A percentile compares a stretch with the other conserved stretches of the same genome.
Evolutionary conservation across 768 basidiomycete species (phyloP).

Genomic region (Kwoniella heveanensis): DNA sequence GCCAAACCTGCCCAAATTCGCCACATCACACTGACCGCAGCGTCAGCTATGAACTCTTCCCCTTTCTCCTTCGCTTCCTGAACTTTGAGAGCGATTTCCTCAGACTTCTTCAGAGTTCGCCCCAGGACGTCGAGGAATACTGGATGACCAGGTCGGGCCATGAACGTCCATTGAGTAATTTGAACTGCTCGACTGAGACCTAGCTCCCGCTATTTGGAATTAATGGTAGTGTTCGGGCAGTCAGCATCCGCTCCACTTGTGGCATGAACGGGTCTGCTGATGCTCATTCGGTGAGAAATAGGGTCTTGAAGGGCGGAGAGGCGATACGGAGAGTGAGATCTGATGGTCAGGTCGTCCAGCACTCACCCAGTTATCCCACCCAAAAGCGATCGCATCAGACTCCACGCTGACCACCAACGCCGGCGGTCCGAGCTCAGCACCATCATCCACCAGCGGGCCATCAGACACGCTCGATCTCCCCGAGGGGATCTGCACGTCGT

Average conservation of each 20-base stretch:
- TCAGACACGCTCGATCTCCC: constrained; percentile 20
- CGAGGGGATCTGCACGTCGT: constrained; percentile 5
- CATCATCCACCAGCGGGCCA: constrained; percentile 35
- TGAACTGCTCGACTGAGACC: constrained; percentile 42
- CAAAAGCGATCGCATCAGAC: constrained; percentile 46
- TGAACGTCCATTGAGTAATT: constrained; percentile 47
- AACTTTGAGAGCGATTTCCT: constrained; percentile 23
- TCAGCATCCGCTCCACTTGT: no score
- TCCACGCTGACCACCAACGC: constrained; percentile 45
- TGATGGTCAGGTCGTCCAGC: no score
- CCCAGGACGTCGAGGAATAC: constrained; percentile 44
- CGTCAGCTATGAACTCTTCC: constrained; percentile 38
- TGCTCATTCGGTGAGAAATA: no score
- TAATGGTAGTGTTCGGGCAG: not conserved
- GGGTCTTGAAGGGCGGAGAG: no score
- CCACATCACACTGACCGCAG: constrained; percentile 26
- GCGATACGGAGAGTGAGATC: no score
- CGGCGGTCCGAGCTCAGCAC: constrained; percentile 37
- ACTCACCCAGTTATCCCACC: constrained; percentile 44
- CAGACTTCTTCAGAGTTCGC: constrained; percentile 32
- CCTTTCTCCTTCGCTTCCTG: constrained; percentile 28
- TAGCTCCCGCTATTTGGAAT: constrained; percentile 28
- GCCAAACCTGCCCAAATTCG: no score
- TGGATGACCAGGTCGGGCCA: constrained; percentile 43
- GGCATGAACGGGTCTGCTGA: no score